Percentiles rank a stretch among this genome's conserved stretches.
Conservation (phyloP, 2,329 filamentous ascomycete genomes). For the Parasarocladium wereldwijsianum region DNA sequence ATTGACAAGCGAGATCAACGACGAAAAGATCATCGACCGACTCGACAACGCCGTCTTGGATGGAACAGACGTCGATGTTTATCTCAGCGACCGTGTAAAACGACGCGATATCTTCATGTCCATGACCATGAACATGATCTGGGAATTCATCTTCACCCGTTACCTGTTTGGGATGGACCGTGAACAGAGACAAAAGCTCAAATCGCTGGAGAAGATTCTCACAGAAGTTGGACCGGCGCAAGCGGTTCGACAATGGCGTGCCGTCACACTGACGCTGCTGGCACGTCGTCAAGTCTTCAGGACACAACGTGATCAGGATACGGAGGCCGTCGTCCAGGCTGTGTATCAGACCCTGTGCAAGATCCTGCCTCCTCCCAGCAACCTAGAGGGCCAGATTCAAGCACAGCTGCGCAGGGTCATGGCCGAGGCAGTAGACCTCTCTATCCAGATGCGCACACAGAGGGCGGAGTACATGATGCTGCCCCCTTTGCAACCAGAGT, state of each 20-base stretch:
- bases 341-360: slow-evolving; percentile 69
- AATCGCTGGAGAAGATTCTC: slow-evolving; percentile 83
- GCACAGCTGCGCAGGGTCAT: slow-evolving; percentile 79
- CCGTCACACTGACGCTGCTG: slow-evolving; percentile 82
- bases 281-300: slow-evolving; percentile 68
- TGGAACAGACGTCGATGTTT: slow-evolving; percentile 79
- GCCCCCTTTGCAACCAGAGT: slow-evolving; percentile 84
- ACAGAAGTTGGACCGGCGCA: slow-evolving; percentile 72
- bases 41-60: slow-evolving; percentile 91
- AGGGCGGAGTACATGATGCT: slow-evolving; percentile 98
- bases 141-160: slow-evolving; percentile 95
- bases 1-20: slow-evolving; percentile 67
- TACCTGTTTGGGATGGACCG: slow-evolving; percentile 98
- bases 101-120: slow-evolving; percentile 96
- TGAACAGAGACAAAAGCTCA: slow-evolving; percentile 94
- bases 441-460: slow-evolving; percentile 94
- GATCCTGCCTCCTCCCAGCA: slow-evolving; percentile 73
- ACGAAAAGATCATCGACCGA: slow-evolving; percentile 86
- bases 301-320: slow-evolving; percentile 73
- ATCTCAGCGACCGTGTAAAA: slow-evolving; percentile 74
- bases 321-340: slow-evolving; percentile 82
- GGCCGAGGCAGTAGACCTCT: slow-evolving; percentile 74
- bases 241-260: slow-evolving; percentile 95
- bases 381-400: slow-evolving; percentile 67
- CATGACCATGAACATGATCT: slow-evolving; percentile 97